A percentile compares a stretch with the other conserved stretches of the same genome.
These are phyloP conservation scores for Echria macrotheca DNA, from an alignment of 495 filamentous ascomycete species.

Conservation along the genomic window DNA sequence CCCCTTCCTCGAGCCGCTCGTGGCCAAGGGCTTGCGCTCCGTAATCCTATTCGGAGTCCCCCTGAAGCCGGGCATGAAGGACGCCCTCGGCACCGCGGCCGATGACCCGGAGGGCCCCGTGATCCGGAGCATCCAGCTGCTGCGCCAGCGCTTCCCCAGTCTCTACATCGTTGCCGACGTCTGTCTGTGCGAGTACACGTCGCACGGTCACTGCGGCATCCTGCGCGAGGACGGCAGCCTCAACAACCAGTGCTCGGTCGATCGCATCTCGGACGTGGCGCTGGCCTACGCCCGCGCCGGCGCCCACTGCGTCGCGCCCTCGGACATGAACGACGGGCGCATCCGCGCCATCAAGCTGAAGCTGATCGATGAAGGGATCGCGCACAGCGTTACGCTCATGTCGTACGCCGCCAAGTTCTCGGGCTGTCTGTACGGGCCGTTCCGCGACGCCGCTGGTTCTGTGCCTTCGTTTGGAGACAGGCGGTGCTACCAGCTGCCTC, in stretches of 20 bases:
- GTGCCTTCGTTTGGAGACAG: constrained; percentile 89
- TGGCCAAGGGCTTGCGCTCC: constrained; percentile 80
- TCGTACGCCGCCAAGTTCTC: constrained; percentile 97
- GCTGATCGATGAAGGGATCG: constrained; percentile 84
- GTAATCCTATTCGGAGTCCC: constrained; percentile 97
- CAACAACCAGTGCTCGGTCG: constrained; percentile 87
- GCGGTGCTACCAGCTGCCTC: constrained; percentile 92
- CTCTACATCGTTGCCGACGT: constrained; percentile 90
- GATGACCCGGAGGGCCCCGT: constrained; percentile 92
- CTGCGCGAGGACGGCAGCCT: constrained; percentile 84
- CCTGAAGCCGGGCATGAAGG: constrained; percentile 70
- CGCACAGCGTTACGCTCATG: constrained; percentile 87
- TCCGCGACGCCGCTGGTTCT: constrained; percentile 93
- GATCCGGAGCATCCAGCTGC: constrained; percentile 72
- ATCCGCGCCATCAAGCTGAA: constrained; percentile 95
- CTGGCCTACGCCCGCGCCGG: constrained; percentile 89
- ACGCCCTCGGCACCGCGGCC: constrained; percentile 86
- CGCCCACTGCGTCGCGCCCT: constrained; percentile 93
- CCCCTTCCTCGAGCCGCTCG: constrained; percentile 76
- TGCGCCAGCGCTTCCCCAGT: constrained; percentile 76
- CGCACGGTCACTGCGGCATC: constrained; percentile 97
- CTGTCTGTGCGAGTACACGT: constrained; percentile 97
- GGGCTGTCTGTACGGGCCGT: constrained; percentile 93
- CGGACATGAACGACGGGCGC: constrained; percentile 98
- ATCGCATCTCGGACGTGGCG: constrained; percentile 88